Evolutionary conservation across 495 filamentous ascomycete genomes (phyloP).

Genomic region (Talaromyces ruber): DNA sequence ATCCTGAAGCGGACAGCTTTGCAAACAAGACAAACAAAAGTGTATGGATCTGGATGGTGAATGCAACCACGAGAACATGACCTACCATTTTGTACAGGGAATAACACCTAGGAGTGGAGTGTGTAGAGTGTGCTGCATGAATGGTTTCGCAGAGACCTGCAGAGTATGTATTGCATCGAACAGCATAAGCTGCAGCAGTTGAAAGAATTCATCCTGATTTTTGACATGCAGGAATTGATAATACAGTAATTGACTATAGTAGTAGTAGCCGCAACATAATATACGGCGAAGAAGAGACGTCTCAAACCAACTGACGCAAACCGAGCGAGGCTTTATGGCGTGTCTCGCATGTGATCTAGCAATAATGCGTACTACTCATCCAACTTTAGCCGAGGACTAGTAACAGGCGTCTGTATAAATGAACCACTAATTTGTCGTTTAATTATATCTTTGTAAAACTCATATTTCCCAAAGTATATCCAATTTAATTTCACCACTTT

Average conservation of each 20-base stretch:
- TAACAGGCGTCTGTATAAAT: conserved; percentile 11
- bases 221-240: conserved; percentile 31
- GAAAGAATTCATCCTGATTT: conserved; percentile 4
- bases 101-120: conserved; percentile 21
- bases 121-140: conserved; percentile 17
- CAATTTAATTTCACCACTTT: conserved; percentile 27
- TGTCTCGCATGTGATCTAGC: conserved; percentile 22
- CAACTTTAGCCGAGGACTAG: conserved; percentile 16
- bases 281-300: conserved; percentile 27
- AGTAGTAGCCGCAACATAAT: conserved; percentile 34
- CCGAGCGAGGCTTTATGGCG: conserved; percentile 15
- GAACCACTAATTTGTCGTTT: conserved; percentile 5
- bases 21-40: too few species aligned
- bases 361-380: conserved; percentile 20
- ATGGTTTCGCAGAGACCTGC: conserved; percentile 25
- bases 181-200: conserved; percentile 17
- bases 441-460: conserved; percentile 21
- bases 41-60: conserved; percentile 32
- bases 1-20: too few species aligned
- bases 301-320: conserved; percentile 25
- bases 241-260: conserved; percentile 34
- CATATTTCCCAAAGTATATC: conserved; percentile 24
- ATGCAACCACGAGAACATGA: conserved; percentile 32
- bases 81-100: conserved; percentile 31
- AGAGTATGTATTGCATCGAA: conserved; percentile 27